Base-by-base conservation (phyloP, 352 stramenopile genomes). In the Lagenidium giganteum region DNA sequence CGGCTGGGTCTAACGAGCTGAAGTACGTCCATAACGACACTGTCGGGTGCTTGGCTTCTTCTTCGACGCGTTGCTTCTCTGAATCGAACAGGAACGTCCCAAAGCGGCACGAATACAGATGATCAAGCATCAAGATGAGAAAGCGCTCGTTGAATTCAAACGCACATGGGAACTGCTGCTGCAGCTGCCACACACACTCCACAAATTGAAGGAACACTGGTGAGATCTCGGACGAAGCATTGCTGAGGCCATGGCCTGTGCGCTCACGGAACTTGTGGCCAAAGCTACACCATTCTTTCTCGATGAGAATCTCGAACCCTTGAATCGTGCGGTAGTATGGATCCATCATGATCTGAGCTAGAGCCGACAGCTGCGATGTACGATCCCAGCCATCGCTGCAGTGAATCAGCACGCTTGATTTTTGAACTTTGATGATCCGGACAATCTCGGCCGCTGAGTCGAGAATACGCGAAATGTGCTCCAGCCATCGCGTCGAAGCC, bases 361-460 rank as follows among this genome's bases (percentile, higher is more conserved):
- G 61, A 6, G 61, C 65, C 43, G 73, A 85, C 14, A 97, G 61
- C 42, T 97, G 88, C n/a, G 87, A 54, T 12, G 88, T 97, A 8
- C 89, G 78, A 42, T 99, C 97, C 97, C 97, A 99, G 4, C 96
- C 96, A 48, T 99, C 95, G 40, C 88, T 98, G 60, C 97, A 99
- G 61, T 99, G 96, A 42, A 98, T 76, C 26, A 99, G 58, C 14
- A 99, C 91, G 14, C 96, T 96, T 3, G 88, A 93, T 55, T 83
- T 83, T 17, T 89, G 61, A 20, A 83, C 63, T 16, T 88, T 79
- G 18, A 93, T 56, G n/a, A 88, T 69, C 0, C 78, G 77, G 5
- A 85, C 78, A 42, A 91, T 90, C 55, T 93, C 78, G n/a, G 90
- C 69, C 2, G 81, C 70, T 7, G 81, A 87, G 32, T 89, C 74